Evolutionary conservation across 371 early-diverging fungal genomes (phyloP).

Genomic region (Gilbertella persicaria): DNA sequence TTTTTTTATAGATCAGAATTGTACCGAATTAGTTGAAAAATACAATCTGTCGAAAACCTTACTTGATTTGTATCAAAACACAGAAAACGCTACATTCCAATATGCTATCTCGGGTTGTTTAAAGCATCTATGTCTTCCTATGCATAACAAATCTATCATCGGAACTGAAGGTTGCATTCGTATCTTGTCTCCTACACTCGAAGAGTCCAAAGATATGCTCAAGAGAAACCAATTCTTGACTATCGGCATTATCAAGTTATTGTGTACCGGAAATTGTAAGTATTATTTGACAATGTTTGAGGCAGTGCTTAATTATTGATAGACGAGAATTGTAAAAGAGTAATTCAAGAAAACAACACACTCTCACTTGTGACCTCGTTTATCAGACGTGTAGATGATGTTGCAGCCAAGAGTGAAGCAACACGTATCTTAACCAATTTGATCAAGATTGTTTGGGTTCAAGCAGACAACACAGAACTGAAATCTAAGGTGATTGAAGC

Average conservation of each 20-base stretch:
- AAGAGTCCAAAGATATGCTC: constrained; percentile 58
- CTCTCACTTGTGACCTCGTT: constrained; percentile 44
- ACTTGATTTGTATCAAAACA: constrained; percentile 45
- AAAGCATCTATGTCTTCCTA: constrained; percentile 64
- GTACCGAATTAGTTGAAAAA: constrained; percentile 59
- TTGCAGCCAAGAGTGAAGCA: constrained; percentile 63
- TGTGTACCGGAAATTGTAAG: constrained; percentile 53
- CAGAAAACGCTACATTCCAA: constrained; percentile 58
- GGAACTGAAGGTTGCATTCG: constrained; percentile 53
- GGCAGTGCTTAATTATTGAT: background rate
- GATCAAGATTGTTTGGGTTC: constrained; percentile 51
- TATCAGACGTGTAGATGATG: constrained; percentile 58
- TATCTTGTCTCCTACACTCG: constrained; percentile 46
- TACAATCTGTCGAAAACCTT: constrained; percentile 48
- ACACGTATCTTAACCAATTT: constrained; percentile 62
- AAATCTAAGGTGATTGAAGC: constrained; percentile 39
- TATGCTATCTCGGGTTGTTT: constrained; percentile 63
- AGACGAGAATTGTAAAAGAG: constrained; percentile 40
- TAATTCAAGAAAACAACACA: constrained; percentile 13
- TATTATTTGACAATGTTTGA: background rate
- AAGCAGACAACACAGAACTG: constrained; percentile 25
- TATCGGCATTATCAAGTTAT: constrained; percentile 63
- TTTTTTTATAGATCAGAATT: constrained; percentile 48
- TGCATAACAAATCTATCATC: constrained; percentile 51
- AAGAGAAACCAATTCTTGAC: constrained; percentile 62